Percentiles rank a stretch among this genome's conserved stretches.
Conservation (phyloP, 139 green algal genomes). For the Haematococcus sp. region DNA sequence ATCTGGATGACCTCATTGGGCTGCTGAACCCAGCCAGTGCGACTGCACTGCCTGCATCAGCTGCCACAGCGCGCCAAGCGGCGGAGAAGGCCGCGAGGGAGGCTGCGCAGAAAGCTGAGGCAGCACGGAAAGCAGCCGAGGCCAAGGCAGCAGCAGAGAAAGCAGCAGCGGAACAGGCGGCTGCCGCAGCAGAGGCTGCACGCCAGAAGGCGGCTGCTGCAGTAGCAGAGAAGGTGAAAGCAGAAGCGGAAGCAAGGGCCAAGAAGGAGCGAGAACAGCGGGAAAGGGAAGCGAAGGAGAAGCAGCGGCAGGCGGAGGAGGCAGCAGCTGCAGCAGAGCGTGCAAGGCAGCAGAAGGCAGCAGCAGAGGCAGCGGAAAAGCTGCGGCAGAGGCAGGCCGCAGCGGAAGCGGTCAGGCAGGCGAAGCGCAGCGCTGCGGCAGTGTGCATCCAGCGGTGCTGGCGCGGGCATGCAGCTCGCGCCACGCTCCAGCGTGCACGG, state of each 20-base stretch:
- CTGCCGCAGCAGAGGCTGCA: background rate
- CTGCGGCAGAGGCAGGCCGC: too few relatives aligned
- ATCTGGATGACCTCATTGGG: slow-evolving; percentile 9
- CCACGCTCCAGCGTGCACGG: too few relatives aligned
- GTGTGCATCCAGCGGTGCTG: too few relatives aligned
- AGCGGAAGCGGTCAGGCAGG: too few relatives aligned
- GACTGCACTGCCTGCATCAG: background rate
- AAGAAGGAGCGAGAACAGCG: background rate
- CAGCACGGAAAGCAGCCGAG: background rate
- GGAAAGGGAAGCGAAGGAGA: background rate
- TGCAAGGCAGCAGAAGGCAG: background rate
- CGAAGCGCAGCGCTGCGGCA: too few relatives aligned
- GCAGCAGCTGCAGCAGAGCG: background rate
- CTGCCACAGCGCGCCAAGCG: background rate
- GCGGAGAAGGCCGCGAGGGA: background rate
- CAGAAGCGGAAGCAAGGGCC: background rate
- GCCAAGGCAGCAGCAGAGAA: background rate
- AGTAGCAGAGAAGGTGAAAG: slow-evolving; percentile 4
- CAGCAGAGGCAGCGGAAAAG: background rate
- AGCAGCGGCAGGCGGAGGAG: slow-evolving; percentile 1
- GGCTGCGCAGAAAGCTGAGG: background rate
- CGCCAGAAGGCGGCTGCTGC: background rate
- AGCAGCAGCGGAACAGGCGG: background rate
- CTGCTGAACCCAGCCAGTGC: background rate
- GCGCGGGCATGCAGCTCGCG: too few relatives aligned